Evolutionary conservation across 331 rosid genomes (phyloP).

Genomic region (Telfairia occidentalis): DNA sequence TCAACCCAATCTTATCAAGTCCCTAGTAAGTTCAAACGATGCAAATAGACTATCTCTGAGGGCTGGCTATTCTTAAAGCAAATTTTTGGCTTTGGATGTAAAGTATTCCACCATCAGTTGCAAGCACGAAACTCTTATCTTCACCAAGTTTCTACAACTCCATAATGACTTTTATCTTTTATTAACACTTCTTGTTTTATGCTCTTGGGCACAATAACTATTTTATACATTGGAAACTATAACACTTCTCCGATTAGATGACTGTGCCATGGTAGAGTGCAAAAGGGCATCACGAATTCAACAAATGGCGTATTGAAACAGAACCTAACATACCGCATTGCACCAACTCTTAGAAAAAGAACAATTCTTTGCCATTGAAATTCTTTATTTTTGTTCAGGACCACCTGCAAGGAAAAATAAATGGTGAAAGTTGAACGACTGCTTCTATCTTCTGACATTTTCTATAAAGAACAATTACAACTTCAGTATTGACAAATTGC

Average conservation of each 20-base stretch:
- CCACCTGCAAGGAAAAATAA: conserved; percentile 38
- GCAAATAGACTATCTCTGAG: background rate
- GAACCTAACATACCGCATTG: conserved; percentile 49
- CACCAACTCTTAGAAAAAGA: conserved; percentile 72
- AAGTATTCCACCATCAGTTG: background rate
- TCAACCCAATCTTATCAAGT: background rate
- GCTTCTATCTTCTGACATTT: background rate
- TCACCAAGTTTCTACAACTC: background rate
- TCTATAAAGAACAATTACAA: background rate
- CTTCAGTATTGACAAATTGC: background rate
- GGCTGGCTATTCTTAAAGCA: background rate
- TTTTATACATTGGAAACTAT: background rate
- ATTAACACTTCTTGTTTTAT: too few species aligned
- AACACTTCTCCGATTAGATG: background rate
- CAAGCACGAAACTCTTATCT: background rate
- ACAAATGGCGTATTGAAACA: background rate
- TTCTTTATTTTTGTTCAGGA: conserved; percentile 70
- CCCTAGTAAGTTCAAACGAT: background rate
- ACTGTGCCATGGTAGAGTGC: background rate
- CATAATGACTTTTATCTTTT: background rate
- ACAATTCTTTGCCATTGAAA: conserved; percentile 82
- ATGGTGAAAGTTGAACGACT: conserved; percentile 6
- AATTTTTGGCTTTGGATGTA: background rate
- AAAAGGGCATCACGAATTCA: background rate
- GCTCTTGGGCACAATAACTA: too few species aligned